These are phyloP conservation scores for Phytophthora sp. DNA, from an alignment of 352 stramenopile species.

Conservation along the genomic window DNA sequence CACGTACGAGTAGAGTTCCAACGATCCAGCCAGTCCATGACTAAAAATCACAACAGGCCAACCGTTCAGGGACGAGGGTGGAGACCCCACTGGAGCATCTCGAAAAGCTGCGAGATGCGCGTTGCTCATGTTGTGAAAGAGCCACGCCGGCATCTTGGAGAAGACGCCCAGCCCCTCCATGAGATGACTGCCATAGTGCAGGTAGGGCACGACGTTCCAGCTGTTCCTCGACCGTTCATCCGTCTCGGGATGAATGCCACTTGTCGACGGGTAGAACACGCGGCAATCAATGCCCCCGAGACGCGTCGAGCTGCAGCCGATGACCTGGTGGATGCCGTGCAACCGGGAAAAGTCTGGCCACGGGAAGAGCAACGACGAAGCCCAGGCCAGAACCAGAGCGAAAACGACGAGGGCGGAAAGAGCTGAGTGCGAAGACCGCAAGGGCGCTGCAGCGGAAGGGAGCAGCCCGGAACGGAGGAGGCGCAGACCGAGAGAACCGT, in stretches of 20 bases:
- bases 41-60: slow-evolving; percentile 72
- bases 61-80: slow-evolving; percentile 18
- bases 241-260: background rate
- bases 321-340: slow-evolving; percentile 44
- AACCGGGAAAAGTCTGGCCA: slow-evolving; percentile 58
- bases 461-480: background rate
- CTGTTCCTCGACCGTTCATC: background rate
- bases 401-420: slow-evolving; percentile 12
- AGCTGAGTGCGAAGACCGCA: slow-evolving; percentile 2
- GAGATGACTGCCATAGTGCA: slow-evolving; percentile 65
- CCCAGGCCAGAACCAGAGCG: slow-evolving; percentile 28
- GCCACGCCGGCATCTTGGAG: slow-evolving; percentile 50
- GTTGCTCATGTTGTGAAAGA: slow-evolving; percentile 64
- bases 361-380: slow-evolving; percentile 55
- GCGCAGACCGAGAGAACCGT: slow-evolving; percentile 29
- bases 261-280: slow-evolving; percentile 66
- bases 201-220: slow-evolving; percentile 28
- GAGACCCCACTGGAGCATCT: slow-evolving; percentile 42
- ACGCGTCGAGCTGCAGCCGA: slow-evolving; percentile 50
- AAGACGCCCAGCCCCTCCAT: slow-evolving; percentile 56
- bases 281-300: slow-evolving; percentile 64
- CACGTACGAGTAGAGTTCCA: slow-evolving; percentile 70
- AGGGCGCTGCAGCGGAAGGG: slow-evolving; percentile 7
- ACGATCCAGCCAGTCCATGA: slow-evolving; percentile 58
- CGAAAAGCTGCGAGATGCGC: slow-evolving; percentile 50